phyloP scores from a whole-genome alignment of 2,329 filamentous ascomycete genomes.

The Aspergillus luchuensis region DNA sequence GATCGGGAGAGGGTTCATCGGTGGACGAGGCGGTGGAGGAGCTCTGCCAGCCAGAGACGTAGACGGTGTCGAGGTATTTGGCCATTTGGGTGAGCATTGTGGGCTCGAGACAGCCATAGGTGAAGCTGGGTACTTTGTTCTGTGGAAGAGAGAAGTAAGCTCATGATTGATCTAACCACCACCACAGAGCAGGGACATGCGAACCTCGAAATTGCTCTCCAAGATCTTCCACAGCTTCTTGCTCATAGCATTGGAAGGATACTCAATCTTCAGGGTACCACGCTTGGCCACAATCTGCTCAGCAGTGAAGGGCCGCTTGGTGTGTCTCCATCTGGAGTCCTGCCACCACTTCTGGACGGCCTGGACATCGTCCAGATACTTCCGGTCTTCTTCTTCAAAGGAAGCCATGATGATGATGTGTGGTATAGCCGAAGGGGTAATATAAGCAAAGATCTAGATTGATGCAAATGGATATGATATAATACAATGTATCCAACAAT shows the following conservation, averaged over 20 bases:
- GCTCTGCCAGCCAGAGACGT: conserved; percentile 98
- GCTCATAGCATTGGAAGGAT: conserved; percentile 81
- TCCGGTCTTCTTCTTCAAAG: conserved; percentile 68
- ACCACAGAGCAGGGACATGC: conserved; percentile 15
- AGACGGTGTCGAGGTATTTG: conserved; percentile 97
- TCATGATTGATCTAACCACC: not conserved
- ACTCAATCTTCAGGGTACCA: conserved; percentile 85
- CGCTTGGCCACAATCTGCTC: conserved; percentile 97
- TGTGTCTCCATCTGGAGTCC: conserved; percentile 88
- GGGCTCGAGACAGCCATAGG: conserved; percentile 95
- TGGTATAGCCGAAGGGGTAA: conserved; percentile 4
- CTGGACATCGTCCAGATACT: conserved; percentile 80
- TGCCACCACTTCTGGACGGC: conserved; percentile 93
- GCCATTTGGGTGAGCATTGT: conserved; percentile 99
- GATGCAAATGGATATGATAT: conserved; percentile 8
- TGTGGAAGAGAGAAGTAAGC: conserved; percentile 39
- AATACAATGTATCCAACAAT: not conserved
- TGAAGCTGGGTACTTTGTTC: conserved; percentile 85
- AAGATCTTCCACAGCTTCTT: conserved; percentile 96
- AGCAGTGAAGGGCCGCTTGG: conserved; percentile 88
- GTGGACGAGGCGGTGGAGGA: conserved; percentile 93
- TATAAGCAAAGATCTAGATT: conserved; percentile 7
- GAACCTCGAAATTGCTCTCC: conserved; percentile 80
- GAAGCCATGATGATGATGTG: conserved; percentile 39
- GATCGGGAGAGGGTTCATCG: conserved; percentile 94